phyloP scores from a whole-genome alignment of 1,284 basidiomycete genomes.

The Peniophora sp. region DNA sequence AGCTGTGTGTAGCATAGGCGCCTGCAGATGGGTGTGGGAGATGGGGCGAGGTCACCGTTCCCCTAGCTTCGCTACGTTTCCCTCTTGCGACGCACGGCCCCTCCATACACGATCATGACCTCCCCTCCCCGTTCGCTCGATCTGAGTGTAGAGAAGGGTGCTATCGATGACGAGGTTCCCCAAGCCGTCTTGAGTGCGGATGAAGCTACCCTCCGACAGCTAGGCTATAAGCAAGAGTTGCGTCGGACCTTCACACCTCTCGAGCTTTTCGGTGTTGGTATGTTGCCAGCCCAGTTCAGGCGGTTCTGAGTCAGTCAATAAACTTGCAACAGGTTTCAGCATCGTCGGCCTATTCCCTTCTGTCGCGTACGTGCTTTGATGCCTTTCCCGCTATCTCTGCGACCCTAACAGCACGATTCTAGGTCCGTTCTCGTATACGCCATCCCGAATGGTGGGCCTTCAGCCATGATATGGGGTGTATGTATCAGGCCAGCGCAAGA shows the following conservation, averaged over 20 bases:
- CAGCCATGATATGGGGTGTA: slow-evolving; percentile 40
- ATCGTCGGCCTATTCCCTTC: slow-evolving; percentile 24
- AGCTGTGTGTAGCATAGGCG: no score
- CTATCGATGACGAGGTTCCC: no score
- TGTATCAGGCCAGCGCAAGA: slow-evolving; percentile 3
- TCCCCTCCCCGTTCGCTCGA: no score
- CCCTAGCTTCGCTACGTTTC: no score
- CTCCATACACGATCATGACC: no score
- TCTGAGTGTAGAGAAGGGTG: no score
- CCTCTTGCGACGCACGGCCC: no score
- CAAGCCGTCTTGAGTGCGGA: no score
- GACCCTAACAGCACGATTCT: neutral
- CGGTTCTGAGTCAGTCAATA: no score
- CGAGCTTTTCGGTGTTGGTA: slow-evolving; percentile 22
- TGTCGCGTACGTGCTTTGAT: slow-evolving; percentile 9
- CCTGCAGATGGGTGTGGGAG: no score
- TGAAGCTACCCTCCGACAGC: slow-evolving; percentile 19
- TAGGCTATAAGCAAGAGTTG: slow-evolving; percentile 40
- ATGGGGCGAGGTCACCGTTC: no score
- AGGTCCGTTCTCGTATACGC: slow-evolving; percentile 31
- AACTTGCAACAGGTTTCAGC: slow-evolving; percentile 16
- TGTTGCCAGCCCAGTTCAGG: no score
- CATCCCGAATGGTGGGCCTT: slow-evolving; percentile 32
- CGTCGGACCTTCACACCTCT: slow-evolving; percentile 32
- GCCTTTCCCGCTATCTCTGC: neutral